Base-by-base conservation (phyloP, 1,139 yeast genomes). In the Yamadazyma spencermartinsiae region DNA sequence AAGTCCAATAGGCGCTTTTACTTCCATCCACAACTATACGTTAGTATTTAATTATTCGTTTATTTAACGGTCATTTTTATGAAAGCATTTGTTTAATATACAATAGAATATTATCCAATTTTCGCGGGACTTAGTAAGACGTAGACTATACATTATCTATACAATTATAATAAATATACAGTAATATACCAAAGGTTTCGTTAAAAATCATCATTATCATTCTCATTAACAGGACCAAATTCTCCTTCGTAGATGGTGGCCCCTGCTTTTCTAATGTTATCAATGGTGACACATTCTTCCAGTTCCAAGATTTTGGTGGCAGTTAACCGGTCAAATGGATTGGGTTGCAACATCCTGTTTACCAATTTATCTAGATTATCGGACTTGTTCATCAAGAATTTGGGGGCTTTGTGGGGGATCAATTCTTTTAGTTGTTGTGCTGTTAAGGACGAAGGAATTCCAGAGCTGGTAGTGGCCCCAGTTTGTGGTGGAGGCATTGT, bases 161-260 rank as follows among this genome's bases (percentile, higher is more conserved):
- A 27, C 31, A 27, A 7, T 27, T 12, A n/a, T 24, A 24, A 24
- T 24, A 5, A n/a, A n/a, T 24, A 24, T 10, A 24, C 13, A 24
- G 6, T 24, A 20, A 24, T 24, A 24, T 24, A 24, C n/a, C 13
- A n/a, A n/a, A 5, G 27, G 15, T 28, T 10, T 28, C 20, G 17
- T 15, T 28, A 15, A 16, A 15, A 28, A 16, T 15, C 18, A 31
- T 42, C 43, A 33, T 40, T 43, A 37, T 43, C 42, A 38, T 38
- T 39, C 31, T 49, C 51, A 34, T 57, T 56, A 35, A 49, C 49
- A 7, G 98, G 97, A 0, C 98, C 98, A 60, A 78, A 90, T 52
- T 92, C 98, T 27, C 98, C 98, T 63, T 92, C 99, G 53, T 84
- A 94, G 48, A 92, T 86, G 2, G 92, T 86, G 1, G 98, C 97